Conservation (phyloP, 2,329 filamentous ascomycete genomes). For the Ceratocystis eucalypticola region DNA sequence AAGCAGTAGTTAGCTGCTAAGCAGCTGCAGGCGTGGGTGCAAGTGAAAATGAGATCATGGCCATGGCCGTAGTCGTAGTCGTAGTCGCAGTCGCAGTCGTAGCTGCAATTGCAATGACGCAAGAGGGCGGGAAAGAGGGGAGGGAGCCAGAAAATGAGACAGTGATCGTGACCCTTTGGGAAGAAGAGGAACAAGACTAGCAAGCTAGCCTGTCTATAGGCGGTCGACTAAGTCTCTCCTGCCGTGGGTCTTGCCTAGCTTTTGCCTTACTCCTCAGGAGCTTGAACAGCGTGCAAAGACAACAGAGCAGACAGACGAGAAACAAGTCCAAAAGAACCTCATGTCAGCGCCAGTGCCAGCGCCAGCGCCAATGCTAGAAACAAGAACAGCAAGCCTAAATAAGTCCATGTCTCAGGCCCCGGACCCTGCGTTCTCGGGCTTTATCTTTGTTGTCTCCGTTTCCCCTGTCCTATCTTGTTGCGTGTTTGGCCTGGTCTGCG, state of each 20-base stretch:
- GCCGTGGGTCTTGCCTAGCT: no score
- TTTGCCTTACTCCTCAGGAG: no score
- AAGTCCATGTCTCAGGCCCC: neutral
- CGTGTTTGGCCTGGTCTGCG: constrained; percentile 3
- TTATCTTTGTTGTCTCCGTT: constrained; percentile 6
- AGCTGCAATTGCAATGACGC: neutral
- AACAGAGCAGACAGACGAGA: no score
- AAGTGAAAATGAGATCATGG: neutral
- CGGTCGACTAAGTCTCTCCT: no score
- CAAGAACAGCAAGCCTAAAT: neutral
- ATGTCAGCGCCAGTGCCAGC: neutral
- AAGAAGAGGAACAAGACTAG: neutral
- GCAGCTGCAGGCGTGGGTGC: neutral
- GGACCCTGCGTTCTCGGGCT: neutral
- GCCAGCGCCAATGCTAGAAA: neutral
- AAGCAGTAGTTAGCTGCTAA: no score
- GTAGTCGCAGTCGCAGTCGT: neutral
- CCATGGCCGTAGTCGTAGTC: neutral
- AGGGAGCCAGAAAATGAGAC: neutral
- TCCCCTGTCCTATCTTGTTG: neutral
- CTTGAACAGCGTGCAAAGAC: no score
- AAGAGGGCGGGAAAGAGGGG: neutral
- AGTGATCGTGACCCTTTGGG: neutral
- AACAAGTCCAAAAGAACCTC: no score
- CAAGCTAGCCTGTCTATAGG: neutral